These are phyloP conservation scores for Kuraishia hungarica DNA, from an alignment of 805 yeast species.

Conservation along the genomic window DNA sequence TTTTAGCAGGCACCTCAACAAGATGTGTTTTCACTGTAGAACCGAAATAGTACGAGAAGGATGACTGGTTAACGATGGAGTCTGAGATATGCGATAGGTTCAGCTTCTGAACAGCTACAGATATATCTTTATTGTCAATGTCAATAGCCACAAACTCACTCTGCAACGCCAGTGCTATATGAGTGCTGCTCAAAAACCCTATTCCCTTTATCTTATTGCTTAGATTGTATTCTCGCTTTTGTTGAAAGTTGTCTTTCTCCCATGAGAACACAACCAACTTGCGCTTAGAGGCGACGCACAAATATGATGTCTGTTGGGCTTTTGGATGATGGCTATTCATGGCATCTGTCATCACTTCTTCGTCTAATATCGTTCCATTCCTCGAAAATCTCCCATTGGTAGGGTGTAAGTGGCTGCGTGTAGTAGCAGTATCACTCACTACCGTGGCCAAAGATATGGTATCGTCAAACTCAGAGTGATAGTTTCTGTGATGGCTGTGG, in stretches of 20 bases:
- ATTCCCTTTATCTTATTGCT: slow-evolving; percentile 15
- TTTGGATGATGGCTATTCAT: not conserved
- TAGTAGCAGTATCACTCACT: not conserved
- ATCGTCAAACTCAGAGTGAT: not conserved
- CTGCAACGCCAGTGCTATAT: slow-evolving; percentile 13
- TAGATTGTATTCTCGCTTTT: slow-evolving; percentile 16
- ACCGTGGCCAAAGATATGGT: not conserved
- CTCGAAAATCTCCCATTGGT: not conserved
- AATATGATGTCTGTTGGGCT: slow-evolving; percentile 3
- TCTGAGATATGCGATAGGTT: slow-evolving; percentile 4
- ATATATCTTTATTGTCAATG: slow-evolving; percentile 4
- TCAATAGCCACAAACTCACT: slow-evolving; percentile 13
- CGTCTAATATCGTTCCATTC: not conserved
- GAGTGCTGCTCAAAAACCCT: slow-evolving; percentile 16
- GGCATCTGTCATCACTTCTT: not conserved
- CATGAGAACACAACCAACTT: slow-evolving; percentile 15
- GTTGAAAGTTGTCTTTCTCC: slow-evolving; percentile 12
- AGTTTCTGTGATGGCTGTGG: not conserved
- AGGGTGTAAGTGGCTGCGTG: not conserved
- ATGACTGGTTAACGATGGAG: slow-evolving; percentile 5
- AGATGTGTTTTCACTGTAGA: not conserved
- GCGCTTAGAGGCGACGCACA: slow-evolving; percentile 12
- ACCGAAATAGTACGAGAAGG: slow-evolving; percentile 4
- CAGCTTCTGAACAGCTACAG: slow-evolving; percentile 1
- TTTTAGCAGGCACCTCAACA: slow-evolving; percentile 5